These are phyloP conservation scores for Ensete glaucum DNA, from an alignment of 176 grass and related monocot species.

Conservation along the genomic window DNA sequence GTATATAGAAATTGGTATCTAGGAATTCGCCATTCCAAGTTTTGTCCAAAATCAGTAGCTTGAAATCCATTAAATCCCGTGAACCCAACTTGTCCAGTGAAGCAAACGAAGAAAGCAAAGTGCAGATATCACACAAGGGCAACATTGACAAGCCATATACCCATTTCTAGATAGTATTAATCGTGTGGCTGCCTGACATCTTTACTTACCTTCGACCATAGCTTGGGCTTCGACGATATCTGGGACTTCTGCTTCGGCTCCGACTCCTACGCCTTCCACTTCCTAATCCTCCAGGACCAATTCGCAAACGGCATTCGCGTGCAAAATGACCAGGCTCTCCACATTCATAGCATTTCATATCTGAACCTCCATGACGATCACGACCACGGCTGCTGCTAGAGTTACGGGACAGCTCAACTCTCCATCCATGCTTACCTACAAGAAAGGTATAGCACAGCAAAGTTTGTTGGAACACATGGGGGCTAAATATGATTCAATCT, in stretches of 20 bases:
- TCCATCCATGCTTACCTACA: conserved; percentile 94
- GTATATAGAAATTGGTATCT: neutral
- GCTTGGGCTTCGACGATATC: conserved; percentile 83
- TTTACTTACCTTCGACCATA: conserved; percentile 72
- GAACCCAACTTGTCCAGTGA: neutral
- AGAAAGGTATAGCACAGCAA: neutral
- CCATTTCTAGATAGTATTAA: neutral
- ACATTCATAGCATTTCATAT: conserved; percentile 92
- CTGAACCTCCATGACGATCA: conserved; percentile 56
- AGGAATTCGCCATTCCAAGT: neutral
- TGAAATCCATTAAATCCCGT: neutral
- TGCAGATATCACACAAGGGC: conserved; percentile 1
- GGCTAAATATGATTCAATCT: neutral
- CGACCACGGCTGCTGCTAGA: conserved; percentile 34
- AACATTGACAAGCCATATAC: neutral
- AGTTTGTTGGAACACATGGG: neutral
- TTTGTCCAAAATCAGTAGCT: neutral
- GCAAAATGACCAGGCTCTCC: conserved; percentile 96
- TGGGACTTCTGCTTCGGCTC: conserved; percentile 65
- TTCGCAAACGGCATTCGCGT: conserved; percentile 73
- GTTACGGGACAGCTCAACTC: conserved; percentile 75
- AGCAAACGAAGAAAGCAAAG: neutral
- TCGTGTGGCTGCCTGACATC: neutral
- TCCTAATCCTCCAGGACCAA: conserved; percentile 79
- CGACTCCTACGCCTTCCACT: conserved; percentile 61